These are phyloP conservation scores for Aspergillus sp. DNA, from an alignment of 2,329 filamentous ascomycete genomes.

Conservation along the genomic window DNA sequence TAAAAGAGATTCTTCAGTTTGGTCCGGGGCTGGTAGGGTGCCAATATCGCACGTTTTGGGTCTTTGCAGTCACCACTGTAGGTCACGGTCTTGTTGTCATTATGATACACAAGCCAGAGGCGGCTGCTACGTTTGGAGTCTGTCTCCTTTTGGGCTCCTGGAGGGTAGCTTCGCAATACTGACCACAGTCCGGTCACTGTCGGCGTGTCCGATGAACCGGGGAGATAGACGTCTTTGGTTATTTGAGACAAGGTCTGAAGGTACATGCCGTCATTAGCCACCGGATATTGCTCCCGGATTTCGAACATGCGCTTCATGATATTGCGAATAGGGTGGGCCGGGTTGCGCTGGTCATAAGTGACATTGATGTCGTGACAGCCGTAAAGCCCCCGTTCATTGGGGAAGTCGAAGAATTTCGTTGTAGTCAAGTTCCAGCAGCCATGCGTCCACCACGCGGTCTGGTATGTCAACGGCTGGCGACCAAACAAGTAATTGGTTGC, in stretches of 20 bases:
- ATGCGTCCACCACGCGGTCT: constrained; percentile 64
- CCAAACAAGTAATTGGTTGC: constrained; percentile 66
- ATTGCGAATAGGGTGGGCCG: constrained; percentile 61
- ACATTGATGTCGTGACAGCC: constrained; percentile 60
- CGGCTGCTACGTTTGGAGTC: constrained; percentile 36
- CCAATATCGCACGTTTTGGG: constrained; percentile 48
- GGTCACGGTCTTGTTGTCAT: constrained; percentile 48
- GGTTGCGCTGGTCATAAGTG: constrained; percentile 62
- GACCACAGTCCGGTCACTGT: constrained; percentile 64
- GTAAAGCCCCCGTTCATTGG: constrained; percentile 52
- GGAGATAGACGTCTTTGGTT: constrained; percentile 51
- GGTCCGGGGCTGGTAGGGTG: constrained; percentile 55
- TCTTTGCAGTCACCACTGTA: constrained; percentile 59
- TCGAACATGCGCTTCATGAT: constrained; percentile 63
- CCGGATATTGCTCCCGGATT: constrained; percentile 56
- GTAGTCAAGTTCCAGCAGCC: constrained; percentile 61
- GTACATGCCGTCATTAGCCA: constrained; percentile 60
- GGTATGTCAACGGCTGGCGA: constrained; percentile 61
- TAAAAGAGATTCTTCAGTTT: constrained; percentile 64
- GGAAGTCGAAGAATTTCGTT: constrained; percentile 59
- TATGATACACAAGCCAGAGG: constrained; percentile 49
- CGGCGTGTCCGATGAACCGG: constrained; percentile 52
- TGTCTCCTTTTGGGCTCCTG: constrained; percentile 54
- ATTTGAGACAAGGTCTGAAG: constrained; percentile 58
- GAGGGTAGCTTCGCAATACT: constrained; percentile 53